Base-by-base conservation (phyloP, 2,329 filamentous ascomycete species). In the Rhinocladiella similis region DNA sequence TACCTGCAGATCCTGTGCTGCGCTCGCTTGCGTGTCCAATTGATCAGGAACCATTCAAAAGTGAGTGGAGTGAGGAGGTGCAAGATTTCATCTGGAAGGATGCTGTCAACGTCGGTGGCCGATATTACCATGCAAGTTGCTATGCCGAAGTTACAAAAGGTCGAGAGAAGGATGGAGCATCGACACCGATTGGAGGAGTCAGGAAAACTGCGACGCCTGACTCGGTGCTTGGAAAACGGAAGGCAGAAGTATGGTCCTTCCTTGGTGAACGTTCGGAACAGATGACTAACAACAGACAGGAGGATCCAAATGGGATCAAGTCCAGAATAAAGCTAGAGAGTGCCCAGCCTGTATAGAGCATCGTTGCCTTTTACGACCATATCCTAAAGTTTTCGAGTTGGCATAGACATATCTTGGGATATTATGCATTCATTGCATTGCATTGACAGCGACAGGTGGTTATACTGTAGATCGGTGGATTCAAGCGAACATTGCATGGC, bases 71-170 rank as follows among this genome's bases (percentile, higher is more conserved):
- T 5, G 91, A 95, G 66, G 91, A 95, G 61, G 89, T 89, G 16
- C 91, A 97, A 72, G 93, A 99, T 68, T 97, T 92, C 83, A 93
- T 99, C 39, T 97, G 94, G 90, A 87, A 91, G 72, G 93, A 99
- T 72, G 90, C 93, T 0, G 80, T 89, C 49, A 83, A 87, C 62
- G 84, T 95, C 27, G 89, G 89, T 35, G 84, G 82, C 54, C 85
- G 90, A 61, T 88, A 94, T 14, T 97, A 91, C 67, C 94, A 99
- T 72, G 91, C 88, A 10, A 95, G 86, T 53, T 99, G 94, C 70
- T 90, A 93, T 70, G 83, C 85, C 16, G 93, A 97, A 74, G 88
- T 90, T 29, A 88, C 83, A 35, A 87, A 85, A 68, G 86, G 88
- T 63, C 80, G 82, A 6, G 60, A 67, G 50, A 56, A 67, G 63